Conservation (phyloP, 257 asterid species). For the Orobanche coerulescens region DNA sequence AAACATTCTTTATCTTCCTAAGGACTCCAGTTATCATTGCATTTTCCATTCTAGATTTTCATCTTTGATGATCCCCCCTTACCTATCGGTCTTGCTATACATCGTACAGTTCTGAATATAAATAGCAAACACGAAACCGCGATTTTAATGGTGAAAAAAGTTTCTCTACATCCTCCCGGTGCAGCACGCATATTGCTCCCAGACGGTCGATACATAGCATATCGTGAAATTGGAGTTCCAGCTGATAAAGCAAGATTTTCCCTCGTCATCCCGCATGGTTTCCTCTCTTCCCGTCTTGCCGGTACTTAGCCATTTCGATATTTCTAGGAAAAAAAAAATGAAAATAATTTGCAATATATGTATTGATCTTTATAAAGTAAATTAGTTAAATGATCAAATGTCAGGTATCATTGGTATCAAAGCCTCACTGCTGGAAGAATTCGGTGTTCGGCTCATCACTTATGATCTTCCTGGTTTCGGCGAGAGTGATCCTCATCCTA, state of each 20-base stretch:
- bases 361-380: background rate
- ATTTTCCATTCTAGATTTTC: no score
- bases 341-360: background rate
- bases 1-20: no score
- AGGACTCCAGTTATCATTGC: no score
- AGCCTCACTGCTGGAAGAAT: constrained; percentile 54
- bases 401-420: constrained; percentile 64
- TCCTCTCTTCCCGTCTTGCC: constrained; percentile 70
- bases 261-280: constrained; percentile 50
- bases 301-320: no score
- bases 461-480: constrained; percentile 96
- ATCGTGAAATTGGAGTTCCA: constrained; percentile 65
- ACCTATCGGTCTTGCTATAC: background rate
- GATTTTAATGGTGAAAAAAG: constrained; percentile 38
- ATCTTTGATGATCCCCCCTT: constrained; percentile 1
- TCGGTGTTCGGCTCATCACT: constrained; percentile 67
- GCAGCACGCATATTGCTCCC: constrained; percentile 61
- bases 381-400: constrained; percentile 12
- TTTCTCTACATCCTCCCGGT: constrained; percentile 59
- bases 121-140: constrained; percentile 31
- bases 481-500: constrained; percentile 79
- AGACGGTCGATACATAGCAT: constrained; percentile 73
- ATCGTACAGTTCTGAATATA: constrained; percentile 48
- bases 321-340: background rate
- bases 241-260: constrained; percentile 60